phyloP scores from a whole-genome alignment of 2,329 filamentous ascomycete species.

The Microsporum audouinii region DNA sequence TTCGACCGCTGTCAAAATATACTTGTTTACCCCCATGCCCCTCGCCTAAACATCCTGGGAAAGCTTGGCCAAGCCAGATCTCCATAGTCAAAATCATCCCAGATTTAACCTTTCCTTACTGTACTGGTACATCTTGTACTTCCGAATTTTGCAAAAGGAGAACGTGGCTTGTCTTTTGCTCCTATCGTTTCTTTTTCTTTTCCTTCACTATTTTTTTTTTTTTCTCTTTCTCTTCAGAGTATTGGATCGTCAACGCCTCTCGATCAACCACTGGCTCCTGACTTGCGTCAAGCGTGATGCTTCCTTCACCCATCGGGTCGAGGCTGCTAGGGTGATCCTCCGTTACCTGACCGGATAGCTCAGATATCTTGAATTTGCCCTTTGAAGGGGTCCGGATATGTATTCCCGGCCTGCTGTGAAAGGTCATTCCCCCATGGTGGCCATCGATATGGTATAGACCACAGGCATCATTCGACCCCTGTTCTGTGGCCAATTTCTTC shows the following conservation, averaged over 20 bases:
- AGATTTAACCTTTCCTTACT: neutral
- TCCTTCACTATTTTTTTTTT: neutral
- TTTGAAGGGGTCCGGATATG: neutral
- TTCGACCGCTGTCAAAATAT: neutral
- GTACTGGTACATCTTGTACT: neutral
- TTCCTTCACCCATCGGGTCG: neutral
- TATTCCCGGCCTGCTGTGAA: neutral
- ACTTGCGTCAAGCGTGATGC: neutral
- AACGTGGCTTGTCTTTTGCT: neutral
- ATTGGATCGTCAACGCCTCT: neutral
- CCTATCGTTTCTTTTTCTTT: neutral
- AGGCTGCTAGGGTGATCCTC: neutral
- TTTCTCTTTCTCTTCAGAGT: neutral
- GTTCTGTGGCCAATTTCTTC: neutral
- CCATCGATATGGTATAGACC: neutral
- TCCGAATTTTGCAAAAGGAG: neutral
- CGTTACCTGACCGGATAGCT: neutral
- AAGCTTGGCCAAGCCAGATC: slow-evolving; percentile 7
- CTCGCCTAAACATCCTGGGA: slow-evolving; percentile 5
- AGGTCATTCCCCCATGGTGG: neutral
- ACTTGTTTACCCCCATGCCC: neutral
- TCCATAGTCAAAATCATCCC: neutral
- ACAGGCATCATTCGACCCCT: neutral
- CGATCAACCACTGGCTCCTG: neutral
- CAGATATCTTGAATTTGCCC: neutral